Evolutionary conservation across 106 monocot species (phyloP), one percentile per base, ranked within the genome.

Genomic region (Dactylorhiza incarnata): DNA sequence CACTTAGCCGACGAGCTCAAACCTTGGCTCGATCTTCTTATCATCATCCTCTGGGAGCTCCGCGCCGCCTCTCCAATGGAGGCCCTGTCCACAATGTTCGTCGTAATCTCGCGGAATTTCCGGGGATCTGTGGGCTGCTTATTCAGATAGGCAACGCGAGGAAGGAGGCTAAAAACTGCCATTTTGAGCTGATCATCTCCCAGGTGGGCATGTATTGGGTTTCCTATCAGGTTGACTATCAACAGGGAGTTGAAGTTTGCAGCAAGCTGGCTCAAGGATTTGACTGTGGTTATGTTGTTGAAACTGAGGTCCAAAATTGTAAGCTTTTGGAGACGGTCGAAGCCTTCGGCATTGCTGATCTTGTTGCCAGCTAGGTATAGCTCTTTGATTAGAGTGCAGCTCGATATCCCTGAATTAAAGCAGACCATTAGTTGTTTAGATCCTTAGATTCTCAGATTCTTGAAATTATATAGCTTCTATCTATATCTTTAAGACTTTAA

Each of bases 291-390:
- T 50, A 96, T 86, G 83, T 84, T 91, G 75, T 96, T 96, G 69
- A 48, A 74, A 37, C 86, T 78, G 62, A 96, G 17, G 74, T 96
- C 95, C 6, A 96, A 50, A n/a, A 87, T 55, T 48, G 82, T 78
- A 37, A 96, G 75, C 73, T 93, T 96, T 48, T 91, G 87, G 43
- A 96, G 87, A 3, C 95, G 84, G 74, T 96, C 90, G 55, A 96
- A 89, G 49, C 95, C 93, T 61, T 96, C 95, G 6, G 91, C 82
- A 66, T 96, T 89, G 72, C 93, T 87, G 66, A 96, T 93, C 80
- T 96, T 96, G 80, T 96, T 96, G 7, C 89, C 85, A 23, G 84
- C 86, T 23, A 96, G 68, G 55, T 96, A 93, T 3, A 96, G 76
- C 83, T 96, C 95, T 68, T 89, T 96, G 22, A 96, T 69, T 16